Evolutionary conservation across 371 early-diverging fungal species (phyloP).

Genomic region (Mortierella sp.): DNA sequence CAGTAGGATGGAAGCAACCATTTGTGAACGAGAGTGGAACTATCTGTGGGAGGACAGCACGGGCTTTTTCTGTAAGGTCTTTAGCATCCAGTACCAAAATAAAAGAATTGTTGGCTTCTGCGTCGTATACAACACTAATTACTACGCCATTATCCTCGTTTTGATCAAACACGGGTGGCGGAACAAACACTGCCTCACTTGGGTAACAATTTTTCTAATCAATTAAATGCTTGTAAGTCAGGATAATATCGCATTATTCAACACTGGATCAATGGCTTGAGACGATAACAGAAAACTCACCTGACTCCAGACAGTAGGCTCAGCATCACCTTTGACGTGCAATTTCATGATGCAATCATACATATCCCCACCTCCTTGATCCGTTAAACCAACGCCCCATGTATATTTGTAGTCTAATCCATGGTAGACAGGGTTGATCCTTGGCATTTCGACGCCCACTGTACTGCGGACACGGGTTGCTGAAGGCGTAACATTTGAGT

Average conservation of each 20-base stretch:
- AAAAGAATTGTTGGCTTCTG: conserved; percentile 73
- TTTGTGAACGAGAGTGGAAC: conserved; percentile 79
- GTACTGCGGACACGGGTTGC: conserved; percentile 46
- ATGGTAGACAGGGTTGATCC: conserved; percentile 73
- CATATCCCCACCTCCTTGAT: conserved; percentile 62
- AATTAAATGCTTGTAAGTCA: background rate
- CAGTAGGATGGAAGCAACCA: conserved; percentile 57
- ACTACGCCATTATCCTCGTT: conserved; percentile 84
- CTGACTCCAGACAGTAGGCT: conserved; percentile 46
- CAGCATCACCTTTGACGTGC: conserved; percentile 52
- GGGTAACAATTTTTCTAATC: conserved; percentile 74
- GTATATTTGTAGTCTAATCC: conserved; percentile 69
- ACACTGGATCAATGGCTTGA: background rate
- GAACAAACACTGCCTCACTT: conserved; percentile 80
- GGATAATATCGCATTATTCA: background rate
- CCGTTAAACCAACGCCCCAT: conserved; percentile 75
- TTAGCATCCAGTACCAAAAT: conserved; percentile 79
- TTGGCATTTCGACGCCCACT: conserved; percentile 71
- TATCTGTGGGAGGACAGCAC: conserved; percentile 70
- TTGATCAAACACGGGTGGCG: conserved; percentile 60
- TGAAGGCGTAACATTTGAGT: conserved; percentile 31
- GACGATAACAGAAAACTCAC: conserved; percentile 12
- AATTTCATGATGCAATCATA: conserved; percentile 81
- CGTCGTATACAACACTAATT: conserved; percentile 79
- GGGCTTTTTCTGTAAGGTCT: conserved; percentile 71